These are phyloP conservation scores for Chaetomium sp. DNA, from an alignment of 2,329 filamentous ascomycete genomes.

Conservation along the genomic window DNA sequence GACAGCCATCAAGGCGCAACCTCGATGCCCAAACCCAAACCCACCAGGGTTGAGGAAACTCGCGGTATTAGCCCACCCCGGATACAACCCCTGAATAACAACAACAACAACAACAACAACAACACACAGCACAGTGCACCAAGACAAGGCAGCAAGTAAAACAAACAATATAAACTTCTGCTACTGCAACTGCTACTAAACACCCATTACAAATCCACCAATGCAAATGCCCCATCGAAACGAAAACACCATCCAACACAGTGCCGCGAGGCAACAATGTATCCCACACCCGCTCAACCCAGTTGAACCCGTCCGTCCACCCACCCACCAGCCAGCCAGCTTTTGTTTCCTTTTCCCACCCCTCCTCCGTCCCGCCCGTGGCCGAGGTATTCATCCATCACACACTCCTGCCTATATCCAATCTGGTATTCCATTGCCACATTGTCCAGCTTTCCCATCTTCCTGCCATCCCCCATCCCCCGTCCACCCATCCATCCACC, in stretches of 20 bases:
- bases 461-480: background rate
- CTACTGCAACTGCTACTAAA: background rate
- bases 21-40: background rate
- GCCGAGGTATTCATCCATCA: background rate
- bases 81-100: background rate
- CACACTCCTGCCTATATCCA: background rate
- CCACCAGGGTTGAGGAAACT: background rate
- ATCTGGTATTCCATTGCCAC: conserved; percentile 7
- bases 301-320: background rate
- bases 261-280: conserved; percentile 54
- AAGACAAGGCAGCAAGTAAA: background rate
- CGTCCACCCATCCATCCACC: background rate
- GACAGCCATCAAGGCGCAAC: background rate
- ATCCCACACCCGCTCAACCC: conserved; percentile 32
- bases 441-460: background rate
- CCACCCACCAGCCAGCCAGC: conserved; percentile 12
- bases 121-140: too few species aligned
- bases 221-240: conserved; percentile 7
- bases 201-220: conserved; percentile 3
- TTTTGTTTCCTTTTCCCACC: conserved; percentile 19
- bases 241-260: conserved; percentile 35
- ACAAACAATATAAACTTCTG: background rate
- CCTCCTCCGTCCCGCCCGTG: background rate
- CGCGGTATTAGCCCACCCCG: background rate
- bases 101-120: background rate